Evolutionary conservation across 1,284 basidiomycete genomes (phyloP), one percentile per base, ranked within the genome.

Genomic region (Anthracocystis panici-leucophaei): DNA sequence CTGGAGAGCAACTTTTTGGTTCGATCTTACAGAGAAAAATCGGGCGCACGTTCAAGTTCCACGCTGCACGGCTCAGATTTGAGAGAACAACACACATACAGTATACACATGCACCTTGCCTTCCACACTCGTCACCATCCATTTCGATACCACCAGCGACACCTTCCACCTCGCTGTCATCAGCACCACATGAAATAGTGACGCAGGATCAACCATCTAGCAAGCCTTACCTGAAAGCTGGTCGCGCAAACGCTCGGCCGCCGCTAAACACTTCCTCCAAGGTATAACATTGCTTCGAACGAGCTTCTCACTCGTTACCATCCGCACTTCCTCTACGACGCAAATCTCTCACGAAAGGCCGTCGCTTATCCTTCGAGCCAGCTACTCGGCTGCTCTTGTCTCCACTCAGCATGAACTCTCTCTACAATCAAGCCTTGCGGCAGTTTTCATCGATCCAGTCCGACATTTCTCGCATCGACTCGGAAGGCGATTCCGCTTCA

Each of bases 381-480:
- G 46, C 48, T 31, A 14, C 23, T 25, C 10, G 14, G 35, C 51
- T 35, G 23, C 21, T 5, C 35, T 16, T 14, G 1, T 8, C 35
- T 7, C 9, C 11, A 5, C 21, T 35, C 52, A 60, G 41, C 25
- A 83, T 83, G 82, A 83, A 83, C 68, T 82, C 82, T 38, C 74
- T 84, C 27, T 84, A 83, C 76, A 85, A 84, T 52, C 74, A 83
- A 62, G 82, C 82, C 1, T 57, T 81, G 54, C 77, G 83, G 33
- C 82, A 85, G 58, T 77, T 79, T 40, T 78, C 81, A 9, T 80
- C 82, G n/a, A 73, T 85, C 48, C 79, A 80, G 42, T 70, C 77
- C 27, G 83, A 85, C 62, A 71, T 85, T 14, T 67, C 79, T 0
- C 71, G 77, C 42, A 74, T 82, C 49, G 76, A 76, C 9, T 63